Evolutionary conservation across 2,329 filamentous ascomycete species (phyloP).

Genomic region (Stylonectria norvegica): DNA sequence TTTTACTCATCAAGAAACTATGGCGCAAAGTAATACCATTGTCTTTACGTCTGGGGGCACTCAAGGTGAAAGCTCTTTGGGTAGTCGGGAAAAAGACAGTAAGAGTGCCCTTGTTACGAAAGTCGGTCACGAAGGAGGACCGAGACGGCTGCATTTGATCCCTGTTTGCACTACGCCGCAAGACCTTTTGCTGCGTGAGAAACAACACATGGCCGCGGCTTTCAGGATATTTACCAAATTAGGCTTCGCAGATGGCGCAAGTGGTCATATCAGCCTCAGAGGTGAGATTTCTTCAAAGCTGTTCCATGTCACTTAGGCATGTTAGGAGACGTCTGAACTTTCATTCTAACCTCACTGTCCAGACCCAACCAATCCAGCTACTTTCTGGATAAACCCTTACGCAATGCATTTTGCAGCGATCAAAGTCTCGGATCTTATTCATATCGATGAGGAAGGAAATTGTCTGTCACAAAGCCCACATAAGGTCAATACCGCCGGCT

Average conservation of each 20-base stretch:
- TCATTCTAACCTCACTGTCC: neutral
- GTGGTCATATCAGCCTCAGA: constrained; percentile 44
- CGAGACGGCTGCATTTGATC: too few species aligned
- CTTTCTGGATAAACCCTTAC: constrained; percentile 53
- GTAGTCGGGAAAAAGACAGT: too few species aligned
- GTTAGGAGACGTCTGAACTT: constrained; percentile 9
- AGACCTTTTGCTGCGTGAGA: too few species aligned
- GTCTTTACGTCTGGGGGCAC: too few species aligned
- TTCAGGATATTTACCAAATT: constrained; percentile 47
- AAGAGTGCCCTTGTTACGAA: too few species aligned
- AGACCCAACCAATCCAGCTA: constrained; percentile 33
- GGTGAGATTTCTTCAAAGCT: constrained; percentile 1
- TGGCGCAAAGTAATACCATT: too few species aligned
- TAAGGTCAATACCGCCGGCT: constrained; percentile 67
- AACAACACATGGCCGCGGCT: constrained; percentile 43
- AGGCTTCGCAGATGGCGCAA: constrained; percentile 44
- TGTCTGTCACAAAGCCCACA: too few species aligned
- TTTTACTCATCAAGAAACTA: too few species aligned
- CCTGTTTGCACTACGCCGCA: too few species aligned
- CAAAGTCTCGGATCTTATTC: constrained; percentile 63
- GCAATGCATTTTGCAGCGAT: constrained; percentile 63
- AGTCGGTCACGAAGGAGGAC: too few species aligned
- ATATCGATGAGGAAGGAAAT: constrained; percentile 57
- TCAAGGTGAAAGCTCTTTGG: too few species aligned
- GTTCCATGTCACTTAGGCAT: constrained; percentile 2